Evolutionary conservation across 169 alveolate genomes (phyloP).

Genomic region (Hepatocystis sp.): DNA sequence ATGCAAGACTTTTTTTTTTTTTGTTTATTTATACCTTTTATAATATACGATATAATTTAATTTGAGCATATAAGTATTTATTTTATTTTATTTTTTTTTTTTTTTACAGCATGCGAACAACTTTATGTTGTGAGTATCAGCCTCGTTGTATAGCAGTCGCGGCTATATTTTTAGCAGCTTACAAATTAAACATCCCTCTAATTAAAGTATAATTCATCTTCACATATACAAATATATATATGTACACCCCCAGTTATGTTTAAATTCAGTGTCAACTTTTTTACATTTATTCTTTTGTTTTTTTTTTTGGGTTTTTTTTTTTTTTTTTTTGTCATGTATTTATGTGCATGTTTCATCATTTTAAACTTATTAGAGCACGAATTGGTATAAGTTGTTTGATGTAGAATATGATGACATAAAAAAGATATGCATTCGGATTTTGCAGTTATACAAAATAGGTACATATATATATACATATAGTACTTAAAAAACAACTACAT

Average conservation of each 20-base stretch:
- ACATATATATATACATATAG: constrained; percentile 2
- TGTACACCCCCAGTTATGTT: constrained; percentile 8
- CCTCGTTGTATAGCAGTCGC: constrained; percentile 86
- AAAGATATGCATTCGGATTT: constrained; percentile 80
- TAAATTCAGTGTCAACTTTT: not conserved
- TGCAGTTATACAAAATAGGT: constrained; percentile 78
- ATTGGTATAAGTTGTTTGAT: constrained; percentile 82
- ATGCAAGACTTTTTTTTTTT: not conserved
- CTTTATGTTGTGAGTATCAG: constrained; percentile 84
- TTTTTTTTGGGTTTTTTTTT: constrained; percentile 1
- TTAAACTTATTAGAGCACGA: constrained; percentile 46
- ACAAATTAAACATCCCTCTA: constrained; percentile 79
- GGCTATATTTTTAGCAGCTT: constrained; percentile 82
- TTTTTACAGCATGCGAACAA: constrained; percentile 82
- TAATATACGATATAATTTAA: not conserved
- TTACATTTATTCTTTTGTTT: not conserved
- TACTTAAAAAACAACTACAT: constrained; percentile 1
- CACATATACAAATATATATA: not conserved
- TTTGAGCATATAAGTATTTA: not conserved
- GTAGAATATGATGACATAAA: constrained; percentile 83
- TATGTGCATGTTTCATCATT: no score
- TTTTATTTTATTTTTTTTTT: not conserved
- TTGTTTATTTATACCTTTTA: not conserved
- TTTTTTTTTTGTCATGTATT: no score
- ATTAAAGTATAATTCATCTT: constrained; percentile 54